A percentile compares a stretch with the other conserved stretches of the same genome.
Conservation (phyloP, 371 early-diverging fungal genomes). For the Rhizopus stolonifer region DNA sequence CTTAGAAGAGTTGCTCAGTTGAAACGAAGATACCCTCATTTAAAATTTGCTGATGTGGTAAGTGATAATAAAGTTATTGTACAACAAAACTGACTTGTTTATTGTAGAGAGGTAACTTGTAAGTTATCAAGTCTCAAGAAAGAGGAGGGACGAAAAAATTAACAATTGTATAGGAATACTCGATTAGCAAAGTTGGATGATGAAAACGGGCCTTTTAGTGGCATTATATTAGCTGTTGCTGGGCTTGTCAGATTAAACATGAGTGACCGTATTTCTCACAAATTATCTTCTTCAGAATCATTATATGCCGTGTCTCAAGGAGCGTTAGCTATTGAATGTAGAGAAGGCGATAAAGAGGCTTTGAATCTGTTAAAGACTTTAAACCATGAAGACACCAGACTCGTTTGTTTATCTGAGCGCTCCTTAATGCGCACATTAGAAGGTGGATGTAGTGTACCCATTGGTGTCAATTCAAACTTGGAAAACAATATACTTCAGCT, state of each 20-base stretch:
- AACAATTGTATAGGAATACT: slow-evolving; percentile 63
- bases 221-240: slow-evolving; percentile 88
- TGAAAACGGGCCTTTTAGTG: slow-evolving; percentile 68
- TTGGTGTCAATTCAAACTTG: slow-evolving; percentile 81
- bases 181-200: slow-evolving; percentile 88
- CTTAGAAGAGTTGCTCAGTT: slow-evolving; percentile 91
- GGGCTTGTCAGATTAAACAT: slow-evolving; percentile 77
- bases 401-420: slow-evolving; percentile 85
- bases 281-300: slow-evolving; percentile 61
- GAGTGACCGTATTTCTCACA: slow-evolving; percentile 70
- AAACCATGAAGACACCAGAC: slow-evolving; percentile 65
- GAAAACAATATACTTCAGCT: slow-evolving; percentile 47
- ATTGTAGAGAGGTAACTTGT: slow-evolving; percentile 48
- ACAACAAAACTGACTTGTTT: too few relatives aligned
- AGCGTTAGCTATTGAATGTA: slow-evolving; percentile 87
- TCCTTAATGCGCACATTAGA: slow-evolving; percentile 86
- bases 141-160: not conserved
- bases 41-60: slow-evolving; percentile 83
- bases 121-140: slow-evolving; percentile 10
- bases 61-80: too few relatives aligned
- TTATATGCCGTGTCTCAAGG: slow-evolving; percentile 96
- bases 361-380: slow-evolving; percentile 55
- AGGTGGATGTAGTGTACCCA: slow-evolving; percentile 96
- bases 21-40: slow-evolving; percentile 72
- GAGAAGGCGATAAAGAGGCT: slow-evolving; percentile 62